These are phyloP conservation scores for Trametes polyzona DNA, from an alignment of 1,284 basidiomycete species.

Conservation along the genomic window DNA sequence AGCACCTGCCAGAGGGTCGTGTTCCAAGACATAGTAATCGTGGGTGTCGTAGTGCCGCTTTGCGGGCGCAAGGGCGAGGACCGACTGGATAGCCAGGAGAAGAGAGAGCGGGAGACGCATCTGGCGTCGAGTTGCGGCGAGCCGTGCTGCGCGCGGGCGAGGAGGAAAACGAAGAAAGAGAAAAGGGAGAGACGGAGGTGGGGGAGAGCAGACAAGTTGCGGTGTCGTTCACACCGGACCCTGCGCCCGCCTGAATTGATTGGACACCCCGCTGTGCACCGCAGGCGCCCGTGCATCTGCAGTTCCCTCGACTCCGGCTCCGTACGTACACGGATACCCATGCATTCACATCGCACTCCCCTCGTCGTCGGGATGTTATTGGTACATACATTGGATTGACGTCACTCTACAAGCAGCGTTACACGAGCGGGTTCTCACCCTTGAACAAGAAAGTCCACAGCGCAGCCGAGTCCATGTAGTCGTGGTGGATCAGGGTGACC, in stretches of 20 bases:
- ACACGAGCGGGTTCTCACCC: constrained; percentile 17
- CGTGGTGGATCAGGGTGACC: constrained; percentile 93
- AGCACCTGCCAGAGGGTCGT: constrained; percentile 56
- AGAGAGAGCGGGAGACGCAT: constrained; percentile 39
- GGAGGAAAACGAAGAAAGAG: not conserved
- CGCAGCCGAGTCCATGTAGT: constrained; percentile 83
- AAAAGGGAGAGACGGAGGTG: not conserved
- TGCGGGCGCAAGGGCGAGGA: constrained; percentile 40
- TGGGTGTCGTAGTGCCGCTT: constrained; percentile 76
- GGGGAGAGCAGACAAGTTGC: constrained; percentile 7
- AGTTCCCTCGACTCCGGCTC: not conserved
- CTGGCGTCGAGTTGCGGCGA: constrained; percentile 13
- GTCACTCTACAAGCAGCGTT: not conserved
- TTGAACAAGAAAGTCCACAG: constrained; percentile 86
- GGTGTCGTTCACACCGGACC: constrained; percentile 12
- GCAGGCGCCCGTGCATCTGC: not conserved
- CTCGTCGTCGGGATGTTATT: no score
- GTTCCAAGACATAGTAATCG: constrained; percentile 89
- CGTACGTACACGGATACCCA: not conserved
- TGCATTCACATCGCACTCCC: no score
- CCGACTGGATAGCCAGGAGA: constrained; percentile 35
- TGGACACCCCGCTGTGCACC: constrained; percentile 5
- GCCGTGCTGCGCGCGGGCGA: constrained; percentile 11
- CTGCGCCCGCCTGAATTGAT: not conserved
- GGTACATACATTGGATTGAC: constrained; percentile 12